These are phyloP conservation scores for Adansonia grandidieri DNA, from an alignment of 441 rosid genomes.

Conservation along the genomic window DNA sequence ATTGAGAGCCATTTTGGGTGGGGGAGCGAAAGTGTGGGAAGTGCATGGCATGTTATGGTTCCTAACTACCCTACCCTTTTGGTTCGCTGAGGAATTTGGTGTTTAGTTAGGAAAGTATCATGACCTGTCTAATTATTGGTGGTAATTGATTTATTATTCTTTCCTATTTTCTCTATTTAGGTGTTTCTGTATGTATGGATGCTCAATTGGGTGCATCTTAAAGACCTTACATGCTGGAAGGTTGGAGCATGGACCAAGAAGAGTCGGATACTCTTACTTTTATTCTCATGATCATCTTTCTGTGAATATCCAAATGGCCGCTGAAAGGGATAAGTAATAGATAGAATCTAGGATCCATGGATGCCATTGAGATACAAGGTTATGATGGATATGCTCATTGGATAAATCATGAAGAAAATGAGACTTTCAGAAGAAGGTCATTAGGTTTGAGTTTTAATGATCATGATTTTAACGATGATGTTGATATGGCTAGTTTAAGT, in stretches of 20 bases:
- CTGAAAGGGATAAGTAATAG: slow-evolving; percentile 84
- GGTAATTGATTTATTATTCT: background rate
- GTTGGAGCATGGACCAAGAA: slow-evolving; percentile 74
- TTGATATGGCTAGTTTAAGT: slow-evolving; percentile 48
- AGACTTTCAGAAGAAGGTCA: slow-evolving; percentile 48
- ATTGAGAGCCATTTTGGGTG: background rate
- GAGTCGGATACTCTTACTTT: slow-evolving; percentile 63
- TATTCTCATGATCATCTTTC: slow-evolving; percentile 54
- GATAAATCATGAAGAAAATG: slow-evolving; percentile 47
- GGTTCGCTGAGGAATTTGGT: background rate
- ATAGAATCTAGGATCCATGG: slow-evolving; percentile 61
- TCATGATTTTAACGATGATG: slow-evolving; percentile 43
- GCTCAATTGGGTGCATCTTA: slow-evolving; percentile 43
- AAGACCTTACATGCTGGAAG: slow-evolving; percentile 46
- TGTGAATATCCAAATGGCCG: slow-evolving; percentile 83
- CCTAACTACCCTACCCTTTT: background rate
- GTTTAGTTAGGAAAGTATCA: background rate
- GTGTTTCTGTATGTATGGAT: slow-evolving; percentile 49
- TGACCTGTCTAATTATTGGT: background rate
- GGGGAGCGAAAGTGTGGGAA: too few relatives aligned
- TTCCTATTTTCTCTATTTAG: slow-evolving; percentile 38
- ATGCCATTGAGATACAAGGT: slow-evolving; percentile 36
- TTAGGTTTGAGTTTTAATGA: slow-evolving; percentile 41
- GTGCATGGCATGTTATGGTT: too few relatives aligned
- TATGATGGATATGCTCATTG: slow-evolving; percentile 44